Evolutionary conservation across 1,139 yeast species (phyloP).

Genomic region (Scheffersomyces cryptocercus): DNA sequence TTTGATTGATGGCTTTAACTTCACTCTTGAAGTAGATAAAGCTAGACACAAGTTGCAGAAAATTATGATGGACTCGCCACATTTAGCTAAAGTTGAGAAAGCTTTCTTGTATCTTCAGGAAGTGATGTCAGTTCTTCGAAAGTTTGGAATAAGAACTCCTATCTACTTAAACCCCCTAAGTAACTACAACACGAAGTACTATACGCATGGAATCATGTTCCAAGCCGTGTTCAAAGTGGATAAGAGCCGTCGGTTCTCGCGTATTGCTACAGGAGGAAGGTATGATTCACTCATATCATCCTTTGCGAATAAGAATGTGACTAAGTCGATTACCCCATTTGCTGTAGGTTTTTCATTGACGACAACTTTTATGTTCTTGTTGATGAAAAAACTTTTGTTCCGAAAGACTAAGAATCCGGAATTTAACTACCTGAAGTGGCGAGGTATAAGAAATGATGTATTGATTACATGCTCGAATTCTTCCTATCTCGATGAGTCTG

Average conservation of each 20-base stretch:
- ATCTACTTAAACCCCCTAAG: slow-evolving; percentile 66
- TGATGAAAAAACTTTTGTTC: slow-evolving; percentile 36
- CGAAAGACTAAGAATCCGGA: slow-evolving; percentile 14
- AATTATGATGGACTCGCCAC: slow-evolving; percentile 75
- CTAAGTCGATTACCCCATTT: slow-evolving; percentile 35
- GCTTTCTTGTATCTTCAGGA: slow-evolving; percentile 60
- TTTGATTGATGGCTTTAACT: slow-evolving; percentile 71
- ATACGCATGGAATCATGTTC: slow-evolving; percentile 81
- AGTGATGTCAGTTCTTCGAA: slow-evolving; percentile 54
- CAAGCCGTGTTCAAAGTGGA: slow-evolving; percentile 70
- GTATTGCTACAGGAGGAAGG: slow-evolving; percentile 90
- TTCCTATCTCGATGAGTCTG: slow-evolving; percentile 53
- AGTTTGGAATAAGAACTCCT: slow-evolving; percentile 48
- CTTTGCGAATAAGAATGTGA: slow-evolving; percentile 47
- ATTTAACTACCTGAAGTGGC: slow-evolving; percentile 22
- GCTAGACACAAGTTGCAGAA: slow-evolving; percentile 65
- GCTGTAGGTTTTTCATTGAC: slow-evolving; percentile 84
- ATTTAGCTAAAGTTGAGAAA: slow-evolving; percentile 58
- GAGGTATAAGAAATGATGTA: slow-evolving; percentile 68
- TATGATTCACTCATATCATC: slow-evolving; percentile 72
- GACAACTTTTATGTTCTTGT: slow-evolving; percentile 41
- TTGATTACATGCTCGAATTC: slow-evolving; percentile 68
- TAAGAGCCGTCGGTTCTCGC: slow-evolving; percentile 36
- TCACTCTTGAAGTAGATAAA: slow-evolving; percentile 63
- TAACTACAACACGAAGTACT: slow-evolving; percentile 78